Conservation (phyloP, 257 asterid genomes). For the Solanum piurae region DNA sequence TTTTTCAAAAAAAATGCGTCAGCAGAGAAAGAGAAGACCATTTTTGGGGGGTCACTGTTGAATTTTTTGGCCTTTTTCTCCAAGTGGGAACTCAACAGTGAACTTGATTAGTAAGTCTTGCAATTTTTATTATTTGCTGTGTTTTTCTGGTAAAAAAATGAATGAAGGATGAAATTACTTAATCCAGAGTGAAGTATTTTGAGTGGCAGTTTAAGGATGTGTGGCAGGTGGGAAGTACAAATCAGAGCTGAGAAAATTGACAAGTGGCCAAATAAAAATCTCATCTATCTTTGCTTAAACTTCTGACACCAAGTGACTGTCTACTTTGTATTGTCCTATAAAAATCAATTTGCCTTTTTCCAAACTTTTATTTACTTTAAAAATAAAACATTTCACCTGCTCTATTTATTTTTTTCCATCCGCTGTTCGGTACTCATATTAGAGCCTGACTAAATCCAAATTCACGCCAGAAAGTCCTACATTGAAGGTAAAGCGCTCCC, state of each 20-base stretch:
- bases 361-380: neutral
- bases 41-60: constrained; percentile 13
- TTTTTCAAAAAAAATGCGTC: constrained; percentile 25
- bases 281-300: neutral
- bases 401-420: neutral
- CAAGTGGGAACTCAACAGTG: neutral
- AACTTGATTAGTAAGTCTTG: neutral
- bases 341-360: neutral
- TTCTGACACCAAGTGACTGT: constrained; percentile 1
- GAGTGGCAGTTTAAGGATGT: constrained; percentile 1
- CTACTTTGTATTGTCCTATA: neutral
- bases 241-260: neutral
- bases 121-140: neutral
- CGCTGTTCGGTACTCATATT: too few species aligned
- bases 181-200: neutral
- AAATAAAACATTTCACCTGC: neutral
- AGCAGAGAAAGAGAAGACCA: constrained; percentile 6
- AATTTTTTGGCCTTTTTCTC: constrained; percentile 8
- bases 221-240: constrained; percentile 13
- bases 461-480: too few species aligned
- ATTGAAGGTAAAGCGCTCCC: too few species aligned
- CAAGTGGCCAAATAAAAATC: constrained; percentile 15
- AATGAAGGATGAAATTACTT: neutral
- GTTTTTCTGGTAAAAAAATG: neutral
- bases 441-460: too few species aligned